Evolutionary conservation across 805 yeast species (phyloP), one percentile per base, ranked within the genome.

Genomic region (Spathaspora boniae): DNA sequence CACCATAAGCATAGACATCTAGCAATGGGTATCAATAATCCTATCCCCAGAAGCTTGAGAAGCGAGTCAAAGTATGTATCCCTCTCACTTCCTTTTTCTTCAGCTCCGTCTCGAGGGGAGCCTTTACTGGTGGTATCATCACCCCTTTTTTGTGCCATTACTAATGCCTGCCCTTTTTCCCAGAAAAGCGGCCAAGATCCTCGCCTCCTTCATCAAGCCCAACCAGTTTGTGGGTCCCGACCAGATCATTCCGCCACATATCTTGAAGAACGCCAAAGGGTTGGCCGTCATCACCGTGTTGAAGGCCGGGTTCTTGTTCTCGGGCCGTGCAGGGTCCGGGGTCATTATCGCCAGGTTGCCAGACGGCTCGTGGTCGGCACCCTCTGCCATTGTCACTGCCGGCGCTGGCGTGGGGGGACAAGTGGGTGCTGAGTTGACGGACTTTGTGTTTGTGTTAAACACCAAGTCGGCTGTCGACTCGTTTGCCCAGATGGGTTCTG

Each of bases 331-430:
- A 1, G 98, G 98, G 17, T 86, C 96, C 1, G 98, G 98, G 45
- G 86, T 91, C 23, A 84, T 91, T 42, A 94, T 91, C 17, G 96
- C 97, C 4, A 70, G 97, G 41, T 70, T 93, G 33, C 94, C 94
- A 2, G 98, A 93, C 60, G 98, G 97, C 1, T 62, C 84, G 0
- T 91, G 98, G 98, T 88, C 97, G 9, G 95, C 97, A 3, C 98
- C 98, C 1, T 82, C 95, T 2, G 98, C 97, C 7, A 82, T 93
- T 46, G 82, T 79, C 35, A 86, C 97, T 16, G 98, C 95, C 3
- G 98, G 98, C 50, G 98, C 97, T 4, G 98, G 98, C 53, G 97
- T 93, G 5, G 98, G 98, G 41, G 98, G 98, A 29, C 94, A 88
- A 66, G 77, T 93, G 45, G 98, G 98, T 27, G 89, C 96, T 6